A percentile compares a stretch with the other conserved stretches of the same genome.
Evolutionary conservation across 805 yeast species (phyloP).

Genomic region (Candida caryicola): DNA sequence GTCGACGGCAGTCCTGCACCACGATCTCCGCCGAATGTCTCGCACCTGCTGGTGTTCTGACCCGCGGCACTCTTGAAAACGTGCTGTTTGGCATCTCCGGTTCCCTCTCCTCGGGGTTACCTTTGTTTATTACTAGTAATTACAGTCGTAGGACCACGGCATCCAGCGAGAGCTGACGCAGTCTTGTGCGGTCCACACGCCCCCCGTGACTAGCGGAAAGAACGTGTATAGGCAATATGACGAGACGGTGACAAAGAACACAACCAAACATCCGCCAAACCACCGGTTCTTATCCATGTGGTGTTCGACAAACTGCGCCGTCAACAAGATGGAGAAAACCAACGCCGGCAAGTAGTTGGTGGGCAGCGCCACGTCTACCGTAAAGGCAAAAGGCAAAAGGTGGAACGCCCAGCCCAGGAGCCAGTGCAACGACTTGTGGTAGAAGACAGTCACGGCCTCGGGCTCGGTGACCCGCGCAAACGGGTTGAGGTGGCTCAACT

Average conservation of each 20-base stretch:
- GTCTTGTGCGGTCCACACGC: not conserved
- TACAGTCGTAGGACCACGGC: not conserved
- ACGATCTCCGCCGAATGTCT: no score
- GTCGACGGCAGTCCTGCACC: no score
- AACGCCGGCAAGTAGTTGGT: conserved; percentile 51
- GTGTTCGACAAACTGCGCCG: conserved; percentile 45
- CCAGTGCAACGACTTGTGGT: conserved; percentile 31
- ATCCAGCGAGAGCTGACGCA: not conserved
- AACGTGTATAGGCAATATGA: not conserved
- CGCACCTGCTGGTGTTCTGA: no score
- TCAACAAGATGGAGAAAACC: conserved; percentile 45
- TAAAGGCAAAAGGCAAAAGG: conserved; percentile 51
- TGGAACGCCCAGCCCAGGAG: conserved; percentile 58
- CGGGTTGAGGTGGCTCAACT: conserved; percentile 30
- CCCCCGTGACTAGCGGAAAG: not conserved
- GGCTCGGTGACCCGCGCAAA: conserved; percentile 19
- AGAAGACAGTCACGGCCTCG: conserved; percentile 12
- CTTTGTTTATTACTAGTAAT: no score
- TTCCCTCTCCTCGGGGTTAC: no score
- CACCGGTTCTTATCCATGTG: conserved; percentile 25
- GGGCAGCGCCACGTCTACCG: conserved; percentile 38
- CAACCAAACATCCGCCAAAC: conserved; percentile 5
- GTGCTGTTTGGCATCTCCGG: no score
- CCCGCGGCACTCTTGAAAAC: no score
- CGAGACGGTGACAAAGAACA: not conserved